Base-by-base conservation (phyloP, 2,329 filamentous ascomycete species). In the Colletotrichum aenigma region DNA sequence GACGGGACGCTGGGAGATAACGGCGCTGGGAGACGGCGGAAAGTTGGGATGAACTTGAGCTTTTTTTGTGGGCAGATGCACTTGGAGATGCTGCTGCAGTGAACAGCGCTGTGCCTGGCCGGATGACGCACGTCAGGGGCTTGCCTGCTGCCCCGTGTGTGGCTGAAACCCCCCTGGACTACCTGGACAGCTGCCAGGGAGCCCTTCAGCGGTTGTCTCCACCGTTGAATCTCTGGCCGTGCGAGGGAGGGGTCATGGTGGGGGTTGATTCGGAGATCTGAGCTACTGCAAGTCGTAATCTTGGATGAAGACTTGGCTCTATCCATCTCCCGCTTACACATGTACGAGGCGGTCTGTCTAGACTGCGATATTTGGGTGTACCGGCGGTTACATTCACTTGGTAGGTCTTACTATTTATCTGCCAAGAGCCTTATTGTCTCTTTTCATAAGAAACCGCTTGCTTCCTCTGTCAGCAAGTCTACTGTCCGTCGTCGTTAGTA, bases 101-200 rank as follows among this genome's bases (percentile, higher is more conserved):
- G 48, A 52, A 60, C 71, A 66, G 48, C 62, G 34, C 56, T 75
- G 26, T 55, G 43, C 56, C 70, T 60, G 64, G 70, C 74, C 56
- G 65, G 70, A 74, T 76, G 74, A 76, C 74, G 74, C 74, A 76
- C 71, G 36, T 70, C 61, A 75, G 74, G 71, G 74, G 74, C 61
- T 58, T 73, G 28, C 34, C 66, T 75, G 60, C 48, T 28, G 32
- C 24, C 16, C 61, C 61, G 36, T 64, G 55, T 71, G 64, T 73
- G 58, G 74, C 74, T 76, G 66, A 76, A 64, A 61, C 30, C 34
- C n/a, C 58, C 64, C 70, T 69, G 64, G 32, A 13, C 32, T 13
- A 34, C 64, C 73, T 68, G 58, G 32, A 18, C 74, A 16, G 34
- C 58, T 68, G 70, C 58, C 52, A 15, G 62, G 70, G 38, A 28